Evolutionary conservation across 208 protist species (phyloP).

Genomic region (Strigomonas culicis): DNA sequence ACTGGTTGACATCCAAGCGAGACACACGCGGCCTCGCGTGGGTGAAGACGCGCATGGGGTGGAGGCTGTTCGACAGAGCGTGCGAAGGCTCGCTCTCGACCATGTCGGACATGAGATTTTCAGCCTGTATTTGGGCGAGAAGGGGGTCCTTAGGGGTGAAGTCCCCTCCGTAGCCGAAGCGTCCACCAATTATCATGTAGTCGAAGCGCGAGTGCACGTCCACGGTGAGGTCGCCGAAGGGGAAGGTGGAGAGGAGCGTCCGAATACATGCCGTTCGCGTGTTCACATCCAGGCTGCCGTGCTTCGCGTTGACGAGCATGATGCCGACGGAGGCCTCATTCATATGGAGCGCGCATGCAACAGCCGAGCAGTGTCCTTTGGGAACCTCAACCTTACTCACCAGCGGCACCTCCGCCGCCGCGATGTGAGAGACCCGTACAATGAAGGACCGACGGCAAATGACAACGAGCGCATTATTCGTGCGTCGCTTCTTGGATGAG

Average conservation of each 20-base stretch:
- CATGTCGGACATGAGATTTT: slow-evolving; percentile 67
- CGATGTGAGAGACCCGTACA: slow-evolving; percentile 53
- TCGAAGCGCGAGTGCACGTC: slow-evolving; percentile 68
- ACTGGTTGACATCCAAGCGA: slow-evolving; percentile 51
- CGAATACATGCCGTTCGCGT: slow-evolving; percentile 36
- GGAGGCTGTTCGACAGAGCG: slow-evolving; percentile 21
- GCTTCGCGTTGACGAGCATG: slow-evolving; percentile 47
- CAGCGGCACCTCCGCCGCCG: slow-evolving; percentile 37
- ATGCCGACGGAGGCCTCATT: slow-evolving; percentile 59
- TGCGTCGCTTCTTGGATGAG: slow-evolving; percentile 26
- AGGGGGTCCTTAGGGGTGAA: slow-evolving; percentile 55
- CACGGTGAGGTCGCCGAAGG: slow-evolving; percentile 44
- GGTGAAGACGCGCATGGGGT: slow-evolving; percentile 63
- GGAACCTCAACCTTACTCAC: slow-evolving; percentile 24
- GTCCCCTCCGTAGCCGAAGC: slow-evolving; percentile 54
- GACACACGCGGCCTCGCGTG: slow-evolving; percentile 35
- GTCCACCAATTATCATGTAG: slow-evolving; percentile 62
- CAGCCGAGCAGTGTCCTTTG: slow-evolving; percentile 43
- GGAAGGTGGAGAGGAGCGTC: slow-evolving; percentile 44
- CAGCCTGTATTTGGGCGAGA: slow-evolving; percentile 38
- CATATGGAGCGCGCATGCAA: slow-evolving; percentile 48
- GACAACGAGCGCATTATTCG: slow-evolving; percentile 53
- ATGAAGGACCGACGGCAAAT: slow-evolving; percentile 65
- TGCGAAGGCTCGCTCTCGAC: slow-evolving; percentile 45
- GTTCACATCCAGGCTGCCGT: slow-evolving; percentile 16